Evolutionary conservation across 2,329 filamentous ascomycete species (phyloP), one percentile per base, ranked within the genome.

Genomic region (Pseudocercospora pini-densiflorae): DNA sequence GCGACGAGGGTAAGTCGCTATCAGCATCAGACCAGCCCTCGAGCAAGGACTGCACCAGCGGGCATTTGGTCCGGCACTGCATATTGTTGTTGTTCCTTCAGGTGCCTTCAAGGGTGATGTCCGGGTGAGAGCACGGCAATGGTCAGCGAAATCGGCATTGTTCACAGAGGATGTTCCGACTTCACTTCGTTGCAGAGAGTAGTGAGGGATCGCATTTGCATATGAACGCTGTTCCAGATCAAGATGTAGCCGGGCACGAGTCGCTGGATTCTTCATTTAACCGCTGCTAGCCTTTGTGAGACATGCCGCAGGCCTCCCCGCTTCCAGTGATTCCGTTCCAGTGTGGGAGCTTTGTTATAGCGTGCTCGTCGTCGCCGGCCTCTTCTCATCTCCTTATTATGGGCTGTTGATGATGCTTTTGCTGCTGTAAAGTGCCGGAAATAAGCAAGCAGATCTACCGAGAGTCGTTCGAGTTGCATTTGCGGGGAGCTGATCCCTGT

Each of bases 381-480:
- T 40, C 14, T 40, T 40, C 2, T 40, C 36, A 5, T n/a, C 14
- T 1, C 36, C 14, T 40, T 5, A 4, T 5, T 14, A 40, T 12
- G 33, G 14, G 33, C 14, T n/a, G 36, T 1, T 40, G 14, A n/a
- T 40, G 3, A 5, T 40, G 14, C 3, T 40, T 16, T 40, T 40
- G 36, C 3, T 40, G 36, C 36, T 40, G 36, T 40, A 7, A 40
- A 40, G 36, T 40, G 36, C 36, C 36, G 36, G 36, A 19, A 19
- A 43, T 43, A n/a, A 43, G n/a, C 40, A 55, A n/a, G 51, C 19
- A 55, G 27, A 55, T 55, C 23, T 55, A 23, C 51, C 51, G 51
- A 31, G 14, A 55, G 23, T 19, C 23, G 49, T 54, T 24, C 51
- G 51, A 55, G 47, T 27, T 31, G 16, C 23, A 24, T 16, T n/a